These are phyloP conservation scores for Chernovozyma aurita DNA, from an alignment of 1,139 yeast genomes.

Conservation along the genomic window DNA sequence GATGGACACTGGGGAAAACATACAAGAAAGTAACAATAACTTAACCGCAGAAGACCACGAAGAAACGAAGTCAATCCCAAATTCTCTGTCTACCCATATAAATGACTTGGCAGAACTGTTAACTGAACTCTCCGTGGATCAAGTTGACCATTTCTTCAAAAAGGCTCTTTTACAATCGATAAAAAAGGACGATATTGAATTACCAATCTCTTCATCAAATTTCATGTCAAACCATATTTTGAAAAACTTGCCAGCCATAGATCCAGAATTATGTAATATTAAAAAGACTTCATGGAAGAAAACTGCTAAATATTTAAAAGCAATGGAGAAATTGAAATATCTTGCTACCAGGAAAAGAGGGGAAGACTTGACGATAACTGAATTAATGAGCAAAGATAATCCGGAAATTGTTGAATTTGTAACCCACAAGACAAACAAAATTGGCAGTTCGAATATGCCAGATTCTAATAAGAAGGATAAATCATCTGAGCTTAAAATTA, in stretches of 20 bases:
- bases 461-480: constrained; percentile 14
- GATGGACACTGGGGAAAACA: background rate
- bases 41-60: constrained; percentile 9
- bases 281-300: constrained; percentile 90
- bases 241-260: constrained; percentile 63
- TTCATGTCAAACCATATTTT: constrained; percentile 69
- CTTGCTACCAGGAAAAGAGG: constrained; percentile 68
- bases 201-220: constrained; percentile 66
- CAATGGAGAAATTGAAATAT: constrained; percentile 73
- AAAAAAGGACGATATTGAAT: constrained; percentile 49
- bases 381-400: constrained; percentile 45
- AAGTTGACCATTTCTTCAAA: constrained; percentile 73
- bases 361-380: constrained; percentile 65
- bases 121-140: constrained; percentile 50
- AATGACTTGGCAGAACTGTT: constrained; percentile 23
- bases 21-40: constrained; percentile 4
- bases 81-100: background rate
- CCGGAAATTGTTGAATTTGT: constrained; percentile 55
- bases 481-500: constrained; percentile 26
- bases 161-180: constrained; percentile 68
- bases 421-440: constrained; percentile 49
- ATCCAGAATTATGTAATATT: constrained; percentile 54
- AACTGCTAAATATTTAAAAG: constrained; percentile 75
- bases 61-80: constrained; percentile 10
- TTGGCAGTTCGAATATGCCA: constrained; percentile 7